phyloP scores from a whole-genome alignment of 805 yeast genomes.

The Lipomyces kockii region DNA sequence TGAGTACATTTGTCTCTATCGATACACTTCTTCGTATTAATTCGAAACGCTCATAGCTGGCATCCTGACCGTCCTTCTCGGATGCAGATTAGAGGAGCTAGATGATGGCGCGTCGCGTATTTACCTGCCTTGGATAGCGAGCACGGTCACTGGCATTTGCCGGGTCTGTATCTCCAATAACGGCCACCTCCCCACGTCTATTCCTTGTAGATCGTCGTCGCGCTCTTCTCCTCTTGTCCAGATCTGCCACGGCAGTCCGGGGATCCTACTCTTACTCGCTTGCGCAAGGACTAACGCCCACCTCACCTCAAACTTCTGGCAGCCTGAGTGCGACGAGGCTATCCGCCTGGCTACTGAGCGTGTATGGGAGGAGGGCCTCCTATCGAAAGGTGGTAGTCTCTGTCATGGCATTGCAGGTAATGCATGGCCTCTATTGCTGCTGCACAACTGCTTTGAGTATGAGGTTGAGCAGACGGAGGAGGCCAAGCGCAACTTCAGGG shows the following conservation, averaged over 20 bases:
- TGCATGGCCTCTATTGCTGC: conserved; percentile 1
- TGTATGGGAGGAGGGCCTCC: not conserved
- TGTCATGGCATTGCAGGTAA: conserved; percentile 1
- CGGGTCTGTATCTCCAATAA: not conserved
- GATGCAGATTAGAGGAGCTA: not conserved
- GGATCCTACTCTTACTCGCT: not conserved
- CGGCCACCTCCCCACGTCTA: conserved; percentile 9
- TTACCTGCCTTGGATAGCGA: not conserved
- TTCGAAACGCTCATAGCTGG: not conserved
- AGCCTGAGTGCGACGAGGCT: conserved; percentile 4
- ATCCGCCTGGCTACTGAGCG: not conserved
- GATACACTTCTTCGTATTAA: not conserved
- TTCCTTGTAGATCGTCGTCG: not conserved
- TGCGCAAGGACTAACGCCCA: not conserved
- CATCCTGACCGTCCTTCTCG: conserved; percentile 1
- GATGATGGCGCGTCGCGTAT: not conserved
- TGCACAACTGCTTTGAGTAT: not conserved
- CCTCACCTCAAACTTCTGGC: not conserved
- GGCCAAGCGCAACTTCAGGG: conserved; percentile 3
- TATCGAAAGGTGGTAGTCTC: conserved; percentile 1
- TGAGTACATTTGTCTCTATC: not conserved
- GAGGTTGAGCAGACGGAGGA: not conserved
- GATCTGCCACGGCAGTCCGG: conserved; percentile 5
- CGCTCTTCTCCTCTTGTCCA: conserved; percentile 6
- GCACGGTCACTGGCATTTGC: not conserved